Conservation (phyloP, 2,329 filamentous ascomycete genomes). For the Phaeosphaeriaceae sp. region DNA sequence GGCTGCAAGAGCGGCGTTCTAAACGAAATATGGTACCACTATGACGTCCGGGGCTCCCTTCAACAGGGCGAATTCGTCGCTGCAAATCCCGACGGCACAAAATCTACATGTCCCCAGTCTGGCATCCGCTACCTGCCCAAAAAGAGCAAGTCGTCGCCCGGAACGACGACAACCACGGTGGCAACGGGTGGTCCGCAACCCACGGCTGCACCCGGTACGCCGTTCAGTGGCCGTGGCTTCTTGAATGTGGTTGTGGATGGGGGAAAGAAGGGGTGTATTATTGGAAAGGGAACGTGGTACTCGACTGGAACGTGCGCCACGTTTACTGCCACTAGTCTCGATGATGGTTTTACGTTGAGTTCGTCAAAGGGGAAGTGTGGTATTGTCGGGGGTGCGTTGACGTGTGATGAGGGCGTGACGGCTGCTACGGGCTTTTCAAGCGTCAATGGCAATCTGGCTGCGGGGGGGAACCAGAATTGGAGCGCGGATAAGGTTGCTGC, state of each 20-base stretch:
- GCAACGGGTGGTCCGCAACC: conserved; percentile 29
- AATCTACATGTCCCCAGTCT: conserved; percentile 65
- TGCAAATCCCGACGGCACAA: conserved; percentile 62
- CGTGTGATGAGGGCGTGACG: conserved; percentile 59
- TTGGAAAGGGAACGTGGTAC: conserved; percentile 72
- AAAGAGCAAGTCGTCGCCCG: conserved; percentile 35
- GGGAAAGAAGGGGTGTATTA: conserved; percentile 67
- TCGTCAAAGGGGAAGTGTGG: conserved; percentile 57
- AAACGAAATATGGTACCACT: conserved; percentile 68
- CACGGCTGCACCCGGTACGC: conserved; percentile 44
- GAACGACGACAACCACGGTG: conserved; percentile 35
- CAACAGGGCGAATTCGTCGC: conserved; percentile 67
- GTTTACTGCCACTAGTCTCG: conserved; percentile 59
- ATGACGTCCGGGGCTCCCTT: conserved; percentile 65
- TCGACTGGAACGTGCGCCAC: conserved; percentile 70
- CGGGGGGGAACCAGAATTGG: conserved; percentile 49
- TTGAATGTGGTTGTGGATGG: conserved; percentile 62
- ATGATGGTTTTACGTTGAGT: conserved; percentile 39
- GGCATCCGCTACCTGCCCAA: conserved; percentile 73
- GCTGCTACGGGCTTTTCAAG: conserved; percentile 51
- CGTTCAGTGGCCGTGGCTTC: conserved; percentile 66
- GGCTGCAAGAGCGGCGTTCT: conserved; percentile 61
- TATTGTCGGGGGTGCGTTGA: conserved; percentile 60
- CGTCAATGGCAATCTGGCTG: conserved; percentile 45
- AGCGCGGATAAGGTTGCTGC: conserved; percentile 53